A percentile compares a stretch with the other conserved stretches of the same genome.
Evolutionary conservation across 73 alveolate genomes (phyloP).

Genomic region (Paramecium biaurelia): DNA sequence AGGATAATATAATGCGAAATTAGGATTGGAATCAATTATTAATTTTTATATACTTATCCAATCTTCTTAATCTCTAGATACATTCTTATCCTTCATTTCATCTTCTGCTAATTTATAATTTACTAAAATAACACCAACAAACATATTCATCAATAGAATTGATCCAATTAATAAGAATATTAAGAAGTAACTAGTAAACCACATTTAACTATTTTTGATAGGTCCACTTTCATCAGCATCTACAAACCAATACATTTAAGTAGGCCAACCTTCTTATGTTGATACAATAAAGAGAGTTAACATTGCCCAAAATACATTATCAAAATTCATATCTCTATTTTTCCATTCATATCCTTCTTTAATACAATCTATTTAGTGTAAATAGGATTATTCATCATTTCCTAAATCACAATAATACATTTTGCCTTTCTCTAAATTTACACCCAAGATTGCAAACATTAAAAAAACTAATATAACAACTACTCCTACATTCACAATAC

Average conservation of each 20-base stretch:
- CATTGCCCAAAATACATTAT: slow-evolving; percentile 84
- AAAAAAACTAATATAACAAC: slow-evolving; percentile 73
- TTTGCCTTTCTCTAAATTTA: slow-evolving; percentile 76
- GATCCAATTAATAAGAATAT: slow-evolving; percentile 86
- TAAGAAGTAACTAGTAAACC: slow-evolving; percentile 70
- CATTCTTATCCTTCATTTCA: slow-evolving; percentile 65
- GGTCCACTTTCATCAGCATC: slow-evolving; percentile 72
- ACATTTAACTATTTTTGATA: slow-evolving; percentile 10
- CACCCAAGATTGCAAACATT: slow-evolving; percentile 82
- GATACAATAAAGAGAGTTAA: slow-evolving; percentile 81
- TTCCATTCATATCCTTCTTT: slow-evolving; percentile 61
- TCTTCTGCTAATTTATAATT: slow-evolving; percentile 86
- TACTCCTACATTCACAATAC: slow-evolving; percentile 84
- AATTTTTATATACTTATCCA: slow-evolving; percentile 74
- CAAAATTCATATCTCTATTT: slow-evolving; percentile 75
- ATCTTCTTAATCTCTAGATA: slow-evolving; percentile 60
- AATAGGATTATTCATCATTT: not conserved
- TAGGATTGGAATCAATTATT: slow-evolving; percentile 71
- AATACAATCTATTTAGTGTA: not conserved
- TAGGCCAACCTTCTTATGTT: slow-evolving; percentile 96
- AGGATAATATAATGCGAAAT: slow-evolving; percentile 63
- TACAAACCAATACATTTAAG: slow-evolving; percentile 72
- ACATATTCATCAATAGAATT: slow-evolving; percentile 83
- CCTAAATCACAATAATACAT: slow-evolving; percentile 68
- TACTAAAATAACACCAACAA: slow-evolving; percentile 93